Percentiles rank a stretch among this genome's conserved stretches.
phyloP scores from a whole-genome alignment of 495 filamentous ascomycete species.

The Xylaria venustula region DNA sequence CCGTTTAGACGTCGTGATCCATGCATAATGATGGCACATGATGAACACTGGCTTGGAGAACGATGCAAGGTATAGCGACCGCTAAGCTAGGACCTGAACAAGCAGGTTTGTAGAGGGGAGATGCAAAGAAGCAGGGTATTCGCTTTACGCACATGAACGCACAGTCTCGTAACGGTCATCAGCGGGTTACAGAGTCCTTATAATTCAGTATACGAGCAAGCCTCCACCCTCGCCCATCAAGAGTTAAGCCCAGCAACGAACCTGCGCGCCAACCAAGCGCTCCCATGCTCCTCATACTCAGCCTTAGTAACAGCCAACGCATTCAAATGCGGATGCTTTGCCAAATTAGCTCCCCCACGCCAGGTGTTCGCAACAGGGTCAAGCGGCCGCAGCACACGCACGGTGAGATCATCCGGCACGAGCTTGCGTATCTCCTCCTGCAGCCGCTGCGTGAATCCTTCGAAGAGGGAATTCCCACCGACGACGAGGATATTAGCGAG shows the following conservation, averaged over 20 bases:
- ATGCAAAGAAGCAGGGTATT: no score
- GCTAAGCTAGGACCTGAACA: neutral
- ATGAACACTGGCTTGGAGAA: neutral
- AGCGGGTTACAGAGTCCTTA: no score
- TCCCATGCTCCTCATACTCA: conserved; percentile 88
- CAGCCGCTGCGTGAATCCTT: conserved; percentile 80
- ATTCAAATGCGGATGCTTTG: conserved; percentile 62
- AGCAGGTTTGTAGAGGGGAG: no score
- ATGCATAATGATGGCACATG: no score
- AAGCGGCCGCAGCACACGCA: conserved; percentile 66
- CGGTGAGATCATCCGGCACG: conserved; percentile 72
- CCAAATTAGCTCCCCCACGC: conserved; percentile 77
- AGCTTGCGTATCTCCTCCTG: conserved; percentile 73
- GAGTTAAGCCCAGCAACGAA: conserved; percentile 49
- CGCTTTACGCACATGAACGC: no score
- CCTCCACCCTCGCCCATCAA: neutral
- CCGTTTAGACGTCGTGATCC: no score
- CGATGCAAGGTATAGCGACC: neutral
- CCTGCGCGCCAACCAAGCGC: conserved; percentile 70
- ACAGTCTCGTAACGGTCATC: no score
- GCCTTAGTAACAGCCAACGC: conserved; percentile 72
- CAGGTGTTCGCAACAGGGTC: conserved; percentile 83
- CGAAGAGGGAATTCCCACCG: conserved; percentile 78
- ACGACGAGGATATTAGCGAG: conserved; percentile 86
- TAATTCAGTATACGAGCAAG: no score